phyloP scores from a whole-genome alignment of 441 rosid species.

The Theobroma grandiflorum region DNA sequence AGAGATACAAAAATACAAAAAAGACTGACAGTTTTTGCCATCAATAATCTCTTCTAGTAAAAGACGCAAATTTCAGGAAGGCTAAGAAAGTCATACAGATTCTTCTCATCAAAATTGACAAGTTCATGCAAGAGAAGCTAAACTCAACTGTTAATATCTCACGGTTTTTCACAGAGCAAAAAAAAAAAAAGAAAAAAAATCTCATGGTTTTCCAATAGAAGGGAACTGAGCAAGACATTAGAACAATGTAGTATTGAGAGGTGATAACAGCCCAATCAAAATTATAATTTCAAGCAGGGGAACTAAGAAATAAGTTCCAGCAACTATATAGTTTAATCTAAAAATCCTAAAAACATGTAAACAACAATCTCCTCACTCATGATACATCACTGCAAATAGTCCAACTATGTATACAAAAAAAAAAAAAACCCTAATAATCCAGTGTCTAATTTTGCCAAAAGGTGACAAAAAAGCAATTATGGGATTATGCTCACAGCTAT shows the following conservation, averaged over 20 bases:
- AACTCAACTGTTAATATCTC: background rate
- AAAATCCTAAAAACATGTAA: background rate
- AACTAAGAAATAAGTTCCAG: background rate
- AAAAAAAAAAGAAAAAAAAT: too few species aligned
- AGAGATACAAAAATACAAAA: background rate
- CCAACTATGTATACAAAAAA: background rate
- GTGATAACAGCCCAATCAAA: constrained; percentile 6
- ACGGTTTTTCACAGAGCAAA: background rate
- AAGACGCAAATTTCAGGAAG: background rate
- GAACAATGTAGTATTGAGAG: background rate
- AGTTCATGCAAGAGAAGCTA: background rate
- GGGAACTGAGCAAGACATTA: background rate
- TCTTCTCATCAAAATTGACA: background rate
- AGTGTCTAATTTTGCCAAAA: background rate
- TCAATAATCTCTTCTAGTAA: background rate
- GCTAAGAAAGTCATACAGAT: background rate
- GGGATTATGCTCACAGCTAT: background rate
- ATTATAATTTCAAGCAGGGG: background rate
- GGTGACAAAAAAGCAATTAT: background rate
- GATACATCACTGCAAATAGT: background rate
- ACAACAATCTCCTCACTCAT: background rate
- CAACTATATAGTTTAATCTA: background rate
- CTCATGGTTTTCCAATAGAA: background rate
- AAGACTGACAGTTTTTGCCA: background rate
- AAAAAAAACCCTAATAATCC: too few species aligned